Evolutionary conservation across 2,329 filamentous ascomycete species (phyloP).

Genomic region (Lachnellula suecica): DNA sequence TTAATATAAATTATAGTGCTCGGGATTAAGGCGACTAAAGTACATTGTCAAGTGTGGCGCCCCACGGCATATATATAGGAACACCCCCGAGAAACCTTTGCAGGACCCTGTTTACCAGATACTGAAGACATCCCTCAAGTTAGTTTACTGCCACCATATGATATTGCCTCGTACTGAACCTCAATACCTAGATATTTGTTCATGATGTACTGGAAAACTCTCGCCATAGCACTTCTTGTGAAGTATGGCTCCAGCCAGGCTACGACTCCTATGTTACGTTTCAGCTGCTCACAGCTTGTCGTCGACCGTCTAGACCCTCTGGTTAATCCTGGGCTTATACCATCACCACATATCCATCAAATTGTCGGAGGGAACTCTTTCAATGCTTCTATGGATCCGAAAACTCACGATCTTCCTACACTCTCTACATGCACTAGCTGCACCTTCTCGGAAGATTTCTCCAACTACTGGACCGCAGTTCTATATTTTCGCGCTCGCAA

Average conservation of each 20-base stretch:
- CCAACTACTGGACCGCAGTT: constrained; percentile 12
- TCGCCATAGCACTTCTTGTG: constrained; percentile 6
- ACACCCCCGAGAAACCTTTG: not conserved
- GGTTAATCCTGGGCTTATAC: constrained; percentile 13
- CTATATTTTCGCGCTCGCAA: constrained; percentile 10
- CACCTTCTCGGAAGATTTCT: constrained; percentile 9
- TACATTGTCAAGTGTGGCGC: too few relatives aligned
- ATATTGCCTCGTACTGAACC: not conserved
- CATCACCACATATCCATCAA: constrained; percentile 17
- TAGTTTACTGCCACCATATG: not conserved
- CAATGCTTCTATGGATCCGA: constrained; percentile 12
- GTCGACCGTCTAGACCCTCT: constrained; percentile 17
- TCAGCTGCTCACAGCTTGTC: constrained; percentile 17
- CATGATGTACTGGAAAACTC: constrained; percentile 14
- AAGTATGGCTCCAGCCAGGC: constrained; percentile 8
- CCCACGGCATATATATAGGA: constrained; percentile 13
- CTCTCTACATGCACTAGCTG: constrained; percentile 11
- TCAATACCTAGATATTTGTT: constrained; percentile 2
- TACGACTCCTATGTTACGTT: constrained; percentile 15
- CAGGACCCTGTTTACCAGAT: not conserved
- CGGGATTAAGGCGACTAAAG: constrained; percentile 13
- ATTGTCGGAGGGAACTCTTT: constrained; percentile 19
- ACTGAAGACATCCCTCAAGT: not conserved
- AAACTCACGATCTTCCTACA: constrained; percentile 10
- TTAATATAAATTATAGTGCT: constrained; percentile 14